Conservation (phyloP, 2,329 filamentous ascomycete species). For the Didymella pinodella region DNA sequence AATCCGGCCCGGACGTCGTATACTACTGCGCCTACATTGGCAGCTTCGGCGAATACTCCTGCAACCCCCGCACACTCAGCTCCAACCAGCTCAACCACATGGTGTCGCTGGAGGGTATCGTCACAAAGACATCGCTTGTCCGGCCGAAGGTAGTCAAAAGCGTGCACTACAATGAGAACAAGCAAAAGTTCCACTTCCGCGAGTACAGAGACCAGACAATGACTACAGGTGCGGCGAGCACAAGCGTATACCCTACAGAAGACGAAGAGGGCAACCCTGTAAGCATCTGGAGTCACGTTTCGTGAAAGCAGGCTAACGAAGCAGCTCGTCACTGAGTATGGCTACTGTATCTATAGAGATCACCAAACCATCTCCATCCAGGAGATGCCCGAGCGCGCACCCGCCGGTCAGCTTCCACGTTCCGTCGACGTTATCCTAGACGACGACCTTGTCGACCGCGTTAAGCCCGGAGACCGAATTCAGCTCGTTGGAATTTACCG, state of each 20-base stretch:
- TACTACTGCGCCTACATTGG: slow-evolving; percentile 99
- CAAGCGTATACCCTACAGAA: slow-evolving; percentile 92
- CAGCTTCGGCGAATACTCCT: slow-evolving; percentile 92
- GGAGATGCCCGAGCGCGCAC: slow-evolving; percentile 97
- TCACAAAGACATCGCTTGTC: slow-evolving; percentile 94
- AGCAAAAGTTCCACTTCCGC: slow-evolving; percentile 84
- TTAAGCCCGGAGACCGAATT: slow-evolving; percentile 94
- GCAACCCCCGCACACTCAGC: slow-evolving; percentile 91
- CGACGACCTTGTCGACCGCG: slow-evolving; percentile 92
- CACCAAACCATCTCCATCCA: slow-evolving; percentile 98
- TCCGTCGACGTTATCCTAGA: slow-evolving; percentile 97
- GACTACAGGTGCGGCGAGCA: slow-evolving; percentile 84
- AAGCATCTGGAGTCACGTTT: slow-evolving; percentile 27
- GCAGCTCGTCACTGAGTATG: slow-evolving; percentile 88
- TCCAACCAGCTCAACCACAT: slow-evolving; percentile 93
- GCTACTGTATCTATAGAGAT: slow-evolving; percentile 92
- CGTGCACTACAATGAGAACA: slow-evolving; percentile 92
- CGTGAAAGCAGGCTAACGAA: not conserved
- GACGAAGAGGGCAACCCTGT: slow-evolving; percentile 90
- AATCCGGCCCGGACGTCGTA: slow-evolving; percentile 76
- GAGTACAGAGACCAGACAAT: slow-evolving; percentile 98
- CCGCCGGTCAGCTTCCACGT: slow-evolving; percentile 91
- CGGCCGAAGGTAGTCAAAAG: slow-evolving; percentile 98
- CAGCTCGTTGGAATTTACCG: slow-evolving; percentile 97
- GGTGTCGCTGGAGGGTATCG: slow-evolving; percentile 97